These are phyloP conservation scores for Chytriomyces sp. DNA, from an alignment of 192 early-diverging fungal genomes.

Conservation along the genomic window DNA sequence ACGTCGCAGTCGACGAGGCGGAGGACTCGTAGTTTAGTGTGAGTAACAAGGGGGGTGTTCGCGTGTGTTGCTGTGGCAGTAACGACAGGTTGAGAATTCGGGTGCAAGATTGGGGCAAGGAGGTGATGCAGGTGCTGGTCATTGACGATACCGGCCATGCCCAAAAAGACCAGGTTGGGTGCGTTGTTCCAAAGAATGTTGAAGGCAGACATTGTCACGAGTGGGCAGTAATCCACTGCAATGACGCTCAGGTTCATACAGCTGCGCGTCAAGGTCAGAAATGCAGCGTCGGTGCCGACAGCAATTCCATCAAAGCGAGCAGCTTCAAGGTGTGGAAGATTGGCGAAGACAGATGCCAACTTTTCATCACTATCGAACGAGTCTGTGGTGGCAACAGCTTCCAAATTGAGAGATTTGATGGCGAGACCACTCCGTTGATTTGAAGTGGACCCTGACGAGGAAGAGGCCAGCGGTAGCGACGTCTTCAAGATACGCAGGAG, in stretches of 20 bases:
- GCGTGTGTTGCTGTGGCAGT: not conserved
- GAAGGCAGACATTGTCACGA: slow-evolving; percentile 47
- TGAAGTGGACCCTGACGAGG: no score
- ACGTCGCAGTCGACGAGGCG: slow-evolving; percentile 60
- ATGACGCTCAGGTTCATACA: slow-evolving; percentile 44
- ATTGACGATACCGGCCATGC: slow-evolving; percentile 51
- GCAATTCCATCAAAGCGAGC: slow-evolving; percentile 52
- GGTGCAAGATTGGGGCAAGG: no score
- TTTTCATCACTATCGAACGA: slow-evolving; percentile 39
- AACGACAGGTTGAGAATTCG: no score
- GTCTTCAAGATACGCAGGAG: slow-evolving; percentile 32
- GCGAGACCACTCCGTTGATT: no score
- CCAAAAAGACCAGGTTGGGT: slow-evolving; percentile 44
- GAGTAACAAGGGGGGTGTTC: slow-evolving; percentile 18
- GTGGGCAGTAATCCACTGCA: slow-evolving; percentile 54
- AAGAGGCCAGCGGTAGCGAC: not conserved
- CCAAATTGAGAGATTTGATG: slow-evolving; percentile 40
- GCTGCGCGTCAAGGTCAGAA: slow-evolving; percentile 26
- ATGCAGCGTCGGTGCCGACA: slow-evolving; percentile 37
- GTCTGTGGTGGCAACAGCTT: slow-evolving; percentile 49
- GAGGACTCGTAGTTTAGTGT: slow-evolving; percentile 38
- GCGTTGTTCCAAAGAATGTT: slow-evolving; percentile 47
- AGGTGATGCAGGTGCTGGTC: not conserved
- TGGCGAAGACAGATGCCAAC: slow-evolving; percentile 35
- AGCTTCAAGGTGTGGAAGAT: slow-evolving; percentile 39